These are phyloP conservation scores for Bryoerythrophyllum caledonicum DNA, from an alignment of 225 moss, liverwort and hornwort genomes.

Conservation along the genomic window DNA sequence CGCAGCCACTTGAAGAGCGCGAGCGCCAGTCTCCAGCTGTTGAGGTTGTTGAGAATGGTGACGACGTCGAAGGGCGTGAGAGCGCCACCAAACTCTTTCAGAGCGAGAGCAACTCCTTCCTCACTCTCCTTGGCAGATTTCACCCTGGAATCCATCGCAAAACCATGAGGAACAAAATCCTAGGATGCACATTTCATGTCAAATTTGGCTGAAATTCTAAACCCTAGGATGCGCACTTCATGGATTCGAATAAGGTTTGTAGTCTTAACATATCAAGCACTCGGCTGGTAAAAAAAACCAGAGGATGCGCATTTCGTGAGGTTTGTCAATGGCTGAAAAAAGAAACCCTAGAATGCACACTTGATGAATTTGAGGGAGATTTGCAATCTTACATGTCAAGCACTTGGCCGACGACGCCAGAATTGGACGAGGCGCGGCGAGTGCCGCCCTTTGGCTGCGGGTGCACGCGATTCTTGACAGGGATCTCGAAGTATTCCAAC, in stretches of 20 bases:
- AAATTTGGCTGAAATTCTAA: slow-evolving; percentile 29
- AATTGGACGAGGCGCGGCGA: slow-evolving; percentile 23
- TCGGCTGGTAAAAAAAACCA: no score
- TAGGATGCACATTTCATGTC: slow-evolving; percentile 9
- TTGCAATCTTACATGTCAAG: slow-evolving; percentile 44
- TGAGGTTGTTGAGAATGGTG: slow-evolving; percentile 55
- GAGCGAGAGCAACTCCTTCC: slow-evolving; percentile 52
- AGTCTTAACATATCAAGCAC: no score
- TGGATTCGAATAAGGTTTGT: no score
- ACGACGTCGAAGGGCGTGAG: slow-evolving; percentile 62
- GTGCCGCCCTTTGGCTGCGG: slow-evolving; percentile 20
- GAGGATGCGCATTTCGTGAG: no score
- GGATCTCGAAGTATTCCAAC: slow-evolving; percentile 39
- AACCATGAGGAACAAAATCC: neutral
- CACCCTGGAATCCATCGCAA: slow-evolving; percentile 36
- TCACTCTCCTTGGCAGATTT: slow-evolving; percentile 52
- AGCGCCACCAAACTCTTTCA: slow-evolving; percentile 58
- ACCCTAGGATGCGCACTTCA: no score
- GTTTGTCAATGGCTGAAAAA: no score
- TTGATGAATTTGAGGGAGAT: neutral
- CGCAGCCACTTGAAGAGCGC: slow-evolving; percentile 78
- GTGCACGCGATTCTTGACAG: slow-evolving; percentile 27
- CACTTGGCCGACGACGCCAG: slow-evolving; percentile 40
- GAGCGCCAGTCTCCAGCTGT: slow-evolving; percentile 71
- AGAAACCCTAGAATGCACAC: no score